These are phyloP conservation scores for Moesziomyces globuligerus DNA, from an alignment of 1,284 basidiomycete species.

Conservation along the genomic window DNA sequence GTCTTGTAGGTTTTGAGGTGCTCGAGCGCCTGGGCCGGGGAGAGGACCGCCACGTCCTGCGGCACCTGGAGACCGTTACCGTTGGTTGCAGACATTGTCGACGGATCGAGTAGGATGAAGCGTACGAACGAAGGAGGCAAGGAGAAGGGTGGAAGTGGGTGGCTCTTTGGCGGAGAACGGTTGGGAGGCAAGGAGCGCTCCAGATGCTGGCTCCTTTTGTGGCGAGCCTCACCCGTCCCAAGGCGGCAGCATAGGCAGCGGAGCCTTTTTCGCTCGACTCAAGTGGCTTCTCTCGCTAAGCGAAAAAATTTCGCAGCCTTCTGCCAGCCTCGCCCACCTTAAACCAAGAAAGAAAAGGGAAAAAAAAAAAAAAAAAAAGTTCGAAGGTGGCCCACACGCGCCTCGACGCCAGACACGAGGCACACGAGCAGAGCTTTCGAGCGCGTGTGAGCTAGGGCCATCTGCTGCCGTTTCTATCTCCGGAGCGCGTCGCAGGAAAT, in stretches of 20 bases:
- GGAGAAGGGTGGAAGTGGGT: constrained; percentile 25
- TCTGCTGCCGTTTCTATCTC: no score
- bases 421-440: not conserved
- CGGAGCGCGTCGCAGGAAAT: no score
- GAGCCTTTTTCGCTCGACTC: no score
- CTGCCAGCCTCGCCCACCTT: not conserved
- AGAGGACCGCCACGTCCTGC: constrained; percentile 45
- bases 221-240: not conserved
- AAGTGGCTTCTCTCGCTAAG: constrained; percentile 8
- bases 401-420: not conserved
- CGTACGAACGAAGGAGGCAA: not conserved
- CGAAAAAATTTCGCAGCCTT: constrained; percentile 12
- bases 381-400: constrained; percentile 13
- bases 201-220: constrained; percentile 9
- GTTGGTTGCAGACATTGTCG: constrained; percentile 5
- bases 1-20: constrained; percentile 73
- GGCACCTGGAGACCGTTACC: constrained; percentile 37
- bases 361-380: constrained; percentile 7
- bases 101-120: not conserved
- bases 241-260: not conserved
- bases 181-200: constrained; percentile 14
- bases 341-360: not conserved
- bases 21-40: constrained; percentile 53
- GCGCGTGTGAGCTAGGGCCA: no score
- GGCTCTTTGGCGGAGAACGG: constrained; percentile 48